phyloP scores from a whole-genome alignment of 208 protist genomes.

The Herpetomonas tarakana region DNA sequence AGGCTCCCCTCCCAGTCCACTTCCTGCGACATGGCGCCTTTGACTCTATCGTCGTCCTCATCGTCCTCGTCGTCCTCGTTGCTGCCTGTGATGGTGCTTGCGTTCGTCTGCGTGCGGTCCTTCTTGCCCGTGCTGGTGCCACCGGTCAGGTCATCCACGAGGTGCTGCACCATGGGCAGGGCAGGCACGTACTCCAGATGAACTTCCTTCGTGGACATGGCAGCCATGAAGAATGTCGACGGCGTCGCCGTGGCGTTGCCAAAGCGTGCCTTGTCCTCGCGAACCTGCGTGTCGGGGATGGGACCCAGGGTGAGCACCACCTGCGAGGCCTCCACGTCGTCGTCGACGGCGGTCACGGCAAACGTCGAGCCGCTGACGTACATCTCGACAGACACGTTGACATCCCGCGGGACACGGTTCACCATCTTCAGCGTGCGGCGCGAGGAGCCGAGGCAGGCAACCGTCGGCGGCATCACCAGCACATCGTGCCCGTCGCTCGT shows the following conservation, averaged over 20 bases:
- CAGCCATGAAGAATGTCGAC: conserved; percentile 57
- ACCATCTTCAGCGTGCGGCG: conserved; percentile 61
- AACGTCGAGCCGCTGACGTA: conserved; percentile 64
- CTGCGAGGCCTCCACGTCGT: conserved; percentile 40
- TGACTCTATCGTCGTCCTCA: conserved; percentile 24
- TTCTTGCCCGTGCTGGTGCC: conserved; percentile 1
- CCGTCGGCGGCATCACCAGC: conserved; percentile 84
- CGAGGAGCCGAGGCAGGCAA: conserved; percentile 69
- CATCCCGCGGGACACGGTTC: conserved; percentile 87
- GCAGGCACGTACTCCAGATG: conserved; percentile 74
- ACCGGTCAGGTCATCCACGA: background rate
- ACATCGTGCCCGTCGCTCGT: conserved; percentile 51
- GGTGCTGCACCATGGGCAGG: conserved; percentile 25
- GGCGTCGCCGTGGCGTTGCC: conserved; percentile 53
- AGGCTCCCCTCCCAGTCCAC: conserved; percentile 77
- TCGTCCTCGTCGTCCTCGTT: conserved; percentile 16
- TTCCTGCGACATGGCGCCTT: conserved; percentile 24
- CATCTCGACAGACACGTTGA: conserved; percentile 67
- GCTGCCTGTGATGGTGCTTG: background rate
- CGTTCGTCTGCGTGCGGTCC: background rate
- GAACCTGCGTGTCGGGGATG: conserved; percentile 32
- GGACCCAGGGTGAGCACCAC: conserved; percentile 62
- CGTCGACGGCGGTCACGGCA: conserved; percentile 67
- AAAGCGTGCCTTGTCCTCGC: conserved; percentile 28
- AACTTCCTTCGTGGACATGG: conserved; percentile 61